These are phyloP conservation scores for Aspergillus alliaceus DNA, from an alignment of 2,329 filamentous ascomycete genomes.

Conservation along the genomic window DNA sequence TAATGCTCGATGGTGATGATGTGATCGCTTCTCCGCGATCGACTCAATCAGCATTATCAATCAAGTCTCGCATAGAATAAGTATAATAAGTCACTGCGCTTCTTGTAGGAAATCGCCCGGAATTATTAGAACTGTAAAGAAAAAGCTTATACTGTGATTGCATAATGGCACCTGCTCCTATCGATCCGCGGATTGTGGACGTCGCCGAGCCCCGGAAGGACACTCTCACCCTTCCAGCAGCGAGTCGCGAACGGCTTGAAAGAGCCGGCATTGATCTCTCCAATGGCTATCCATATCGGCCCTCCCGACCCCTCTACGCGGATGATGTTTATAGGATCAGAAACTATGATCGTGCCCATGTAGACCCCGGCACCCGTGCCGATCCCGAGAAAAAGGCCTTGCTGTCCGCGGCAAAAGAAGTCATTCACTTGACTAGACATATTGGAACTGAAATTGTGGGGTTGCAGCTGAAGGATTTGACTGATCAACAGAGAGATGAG, in stretches of 20 bases:
- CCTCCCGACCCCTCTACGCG: slow-evolving; percentile 65
- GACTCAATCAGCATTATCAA: background rate
- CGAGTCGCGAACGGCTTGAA: slow-evolving; percentile 59
- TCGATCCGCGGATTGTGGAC: slow-evolving; percentile 64
- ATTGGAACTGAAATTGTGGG: slow-evolving; percentile 67
- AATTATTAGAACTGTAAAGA: background rate
- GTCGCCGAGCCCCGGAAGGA: slow-evolving; percentile 64
- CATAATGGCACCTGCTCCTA: slow-evolving; percentile 59
- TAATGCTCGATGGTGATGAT: slow-evolving; percentile 31
- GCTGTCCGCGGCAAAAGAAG: slow-evolving; percentile 61
- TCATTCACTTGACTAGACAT: slow-evolving; percentile 61
- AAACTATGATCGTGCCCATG: slow-evolving; percentile 54
- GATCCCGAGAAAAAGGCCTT: slow-evolving; percentile 64
- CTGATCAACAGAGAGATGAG: slow-evolving; percentile 60
- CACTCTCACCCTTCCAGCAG: slow-evolving; percentile 60
- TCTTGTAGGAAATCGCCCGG: background rate
- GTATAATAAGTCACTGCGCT: background rate
- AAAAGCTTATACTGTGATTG: background rate
- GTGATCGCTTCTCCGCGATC: slow-evolving; percentile 23
- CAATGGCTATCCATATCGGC: slow-evolving; percentile 69
- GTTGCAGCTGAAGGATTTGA: slow-evolving; percentile 63
- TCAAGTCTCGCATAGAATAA: background rate
- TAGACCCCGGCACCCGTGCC: slow-evolving; percentile 64
- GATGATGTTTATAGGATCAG: slow-evolving; percentile 70
- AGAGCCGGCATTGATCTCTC: slow-evolving; percentile 71